Evolutionary conservation across 2,329 filamentous ascomycete species (phyloP).

Genomic region (Ceratocystis variospora): DNA sequence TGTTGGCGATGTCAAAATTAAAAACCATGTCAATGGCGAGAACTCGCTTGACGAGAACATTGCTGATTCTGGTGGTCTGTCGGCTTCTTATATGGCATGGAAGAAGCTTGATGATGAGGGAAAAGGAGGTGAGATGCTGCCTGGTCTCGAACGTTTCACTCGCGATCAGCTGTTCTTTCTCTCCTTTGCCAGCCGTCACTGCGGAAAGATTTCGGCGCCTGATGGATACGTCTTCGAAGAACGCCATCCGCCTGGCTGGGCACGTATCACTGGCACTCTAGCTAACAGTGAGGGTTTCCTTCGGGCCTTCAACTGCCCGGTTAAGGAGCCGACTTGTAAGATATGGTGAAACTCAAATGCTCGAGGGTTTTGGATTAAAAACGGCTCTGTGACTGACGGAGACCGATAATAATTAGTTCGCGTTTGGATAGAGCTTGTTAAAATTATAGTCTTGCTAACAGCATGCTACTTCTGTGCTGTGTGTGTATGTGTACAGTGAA

Average conservation of each 20-base stretch:
- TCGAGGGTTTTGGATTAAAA: accelerated
- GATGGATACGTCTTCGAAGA: slow-evolving; percentile 46
- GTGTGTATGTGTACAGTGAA: too few relatives aligned
- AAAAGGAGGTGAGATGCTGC: slow-evolving; percentile 40
- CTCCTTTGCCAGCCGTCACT: slow-evolving; percentile 52
- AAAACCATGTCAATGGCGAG: slow-evolving; percentile 50
- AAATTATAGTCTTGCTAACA: too few relatives aligned
- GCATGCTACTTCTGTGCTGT: too few relatives aligned
- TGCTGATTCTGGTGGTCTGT: slow-evolving; percentile 54
- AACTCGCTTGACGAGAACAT: slow-evolving; percentile 57
- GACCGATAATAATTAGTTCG: too few relatives aligned
- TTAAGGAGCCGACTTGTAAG: slow-evolving; percentile 53
- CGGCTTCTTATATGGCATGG: slow-evolving; percentile 52
- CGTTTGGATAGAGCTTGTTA: too few relatives aligned
- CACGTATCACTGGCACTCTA: slow-evolving; percentile 49
- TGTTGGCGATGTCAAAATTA: slow-evolving; percentile 19
- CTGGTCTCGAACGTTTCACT: slow-evolving; percentile 47
- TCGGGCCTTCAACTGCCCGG: slow-evolving; percentile 51
- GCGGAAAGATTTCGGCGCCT: slow-evolving; percentile 47
- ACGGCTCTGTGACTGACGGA: too few relatives aligned
- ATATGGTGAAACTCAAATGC: slow-evolving; percentile 43
- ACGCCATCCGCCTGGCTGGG: slow-evolving; percentile 50
- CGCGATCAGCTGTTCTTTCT: slow-evolving; percentile 60
- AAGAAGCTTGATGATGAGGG: slow-evolving; percentile 37
- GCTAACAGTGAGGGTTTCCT: slow-evolving; percentile 54